A percentile compares a stretch with the other conserved stretches of the same genome.
Evolutionary conservation across 768 basidiomycete species (phyloP).

Genomic region (Rhodosporidiobolus odoratus): DNA sequence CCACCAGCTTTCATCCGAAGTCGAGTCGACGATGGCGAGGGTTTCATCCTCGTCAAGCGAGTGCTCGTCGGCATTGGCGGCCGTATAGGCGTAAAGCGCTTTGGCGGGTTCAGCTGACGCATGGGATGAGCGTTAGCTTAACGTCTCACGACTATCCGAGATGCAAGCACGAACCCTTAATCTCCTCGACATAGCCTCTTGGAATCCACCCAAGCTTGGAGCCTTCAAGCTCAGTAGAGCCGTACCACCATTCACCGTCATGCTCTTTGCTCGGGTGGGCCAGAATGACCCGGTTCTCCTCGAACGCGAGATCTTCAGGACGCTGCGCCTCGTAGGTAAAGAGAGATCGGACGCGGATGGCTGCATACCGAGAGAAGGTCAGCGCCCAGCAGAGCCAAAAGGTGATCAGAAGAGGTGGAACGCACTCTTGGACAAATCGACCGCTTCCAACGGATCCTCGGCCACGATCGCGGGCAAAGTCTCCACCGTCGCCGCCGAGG

Average conservation of each 20-base stretch:
- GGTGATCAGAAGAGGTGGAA: not conserved
- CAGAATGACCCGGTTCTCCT: conserved; percentile 66
- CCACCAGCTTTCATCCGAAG: conserved; percentile 91
- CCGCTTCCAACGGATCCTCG: conserved; percentile 47
- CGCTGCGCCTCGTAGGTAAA: conserved; percentile 83
- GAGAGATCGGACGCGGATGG: conserved; percentile 60
- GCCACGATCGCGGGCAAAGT: conserved; percentile 40
- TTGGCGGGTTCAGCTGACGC: conserved; percentile 59
- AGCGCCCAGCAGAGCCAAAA: not conserved
- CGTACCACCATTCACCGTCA: conserved; percentile 85
- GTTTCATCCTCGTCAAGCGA: conserved; percentile 74
- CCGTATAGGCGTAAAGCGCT: conserved; percentile 73
- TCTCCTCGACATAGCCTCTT: conserved; percentile 71
- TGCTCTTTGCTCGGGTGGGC: conserved; percentile 78
- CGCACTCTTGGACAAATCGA: conserved; percentile 47
- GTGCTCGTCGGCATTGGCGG: conserved; percentile 70
- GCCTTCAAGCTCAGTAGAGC: conserved; percentile 43
- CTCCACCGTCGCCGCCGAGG: conserved; percentile 65
- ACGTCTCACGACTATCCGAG: not conserved
- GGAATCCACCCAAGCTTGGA: conserved; percentile 80
- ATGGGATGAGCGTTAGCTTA: not conserved
- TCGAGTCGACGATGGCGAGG: conserved; percentile 71
- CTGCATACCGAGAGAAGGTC: not conserved
- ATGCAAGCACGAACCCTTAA: conserved; percentile 57
- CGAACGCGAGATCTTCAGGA: conserved; percentile 80